Base-by-base conservation (phyloP, 2,329 filamentous ascomycete species). In the Tolypocladium guangdongense region DNA sequence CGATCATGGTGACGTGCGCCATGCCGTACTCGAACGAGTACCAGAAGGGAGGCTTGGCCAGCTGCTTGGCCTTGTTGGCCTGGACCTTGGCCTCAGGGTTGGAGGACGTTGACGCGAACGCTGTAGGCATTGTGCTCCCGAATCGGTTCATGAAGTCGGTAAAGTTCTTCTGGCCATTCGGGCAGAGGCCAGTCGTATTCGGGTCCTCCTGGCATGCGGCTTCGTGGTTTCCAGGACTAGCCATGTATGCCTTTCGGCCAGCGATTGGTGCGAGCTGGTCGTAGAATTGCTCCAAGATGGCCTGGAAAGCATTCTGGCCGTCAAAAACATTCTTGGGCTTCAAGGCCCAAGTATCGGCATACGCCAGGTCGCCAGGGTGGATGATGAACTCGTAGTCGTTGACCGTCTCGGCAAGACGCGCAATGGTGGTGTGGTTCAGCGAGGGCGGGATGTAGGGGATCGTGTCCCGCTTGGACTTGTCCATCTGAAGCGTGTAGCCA, bases 341-440 rank as follows among this genome's bases (percentile, higher is more conserved):
- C 4, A 74, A 62, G 45, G 69, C 69, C 80, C 80, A 83, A 63
- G 82, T 75, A 55, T 83, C 80, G 1, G 80, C 79, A 57, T 83
- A 84, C 0, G 66, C 79, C 16, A 83, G 69, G 59, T 83, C 80
- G 6, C 77, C 77, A 0, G 76, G 75, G 57, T 80, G 77, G 33
- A 78, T 62, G 45, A 79, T 65, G 46, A 83, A 66, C 57, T 83
- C 80, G 60, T 81, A 82, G 55, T 78, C 72, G 58, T 81, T 66
- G 36, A 77, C 68, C 0, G 73, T 81, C 16, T 66, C 60, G 2
- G 78, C 77, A 2, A 83, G 72, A 2, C 73, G 72, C 18, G 69
- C 71, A 54, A 83, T 83, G n/a, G 80, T 83, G 2, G 77, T 78
- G 66, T 82, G 78, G 60, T 82, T 79, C 1, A 81, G 67, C 11